Percentiles rank a stretch among this genome's conserved stretches.
Conservation (phyloP, 1,284 basidiomycete species). For the Cryptococcus deneoformans region DNA sequence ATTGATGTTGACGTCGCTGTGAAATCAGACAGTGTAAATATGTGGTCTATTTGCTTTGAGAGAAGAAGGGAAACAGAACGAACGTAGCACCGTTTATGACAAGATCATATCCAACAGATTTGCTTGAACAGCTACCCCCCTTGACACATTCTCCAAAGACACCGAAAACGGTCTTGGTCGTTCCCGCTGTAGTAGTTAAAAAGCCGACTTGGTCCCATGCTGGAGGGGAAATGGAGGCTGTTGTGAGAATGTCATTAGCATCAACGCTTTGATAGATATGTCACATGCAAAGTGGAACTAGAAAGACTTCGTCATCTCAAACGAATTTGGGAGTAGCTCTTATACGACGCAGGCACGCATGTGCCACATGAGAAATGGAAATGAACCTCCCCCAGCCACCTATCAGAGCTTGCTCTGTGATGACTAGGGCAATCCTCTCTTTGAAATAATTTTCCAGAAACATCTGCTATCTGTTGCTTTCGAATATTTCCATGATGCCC, state of each 20-base stretch:
- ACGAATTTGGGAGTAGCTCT: too few species aligned
- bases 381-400: too few species aligned
- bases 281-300: too few species aligned
- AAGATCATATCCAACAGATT: conserved; percentile 39
- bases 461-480: too few species aligned
- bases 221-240: conserved; percentile 61
- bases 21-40: not conserved
- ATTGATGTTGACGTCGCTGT: conserved; percentile 49
- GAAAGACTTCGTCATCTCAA: too few species aligned
- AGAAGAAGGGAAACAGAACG: conserved; percentile 8
- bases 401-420: too few species aligned
- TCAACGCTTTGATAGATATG: too few species aligned
- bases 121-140: conserved; percentile 51
- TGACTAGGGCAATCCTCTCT: too few species aligned
- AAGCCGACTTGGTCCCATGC: conserved; percentile 70
- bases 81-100: conserved; percentile 16
- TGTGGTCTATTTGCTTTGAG: not conserved
- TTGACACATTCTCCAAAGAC: conserved; percentile 67
- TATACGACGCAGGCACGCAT: too few species aligned
- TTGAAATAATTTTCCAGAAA: too few species aligned
- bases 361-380: too few species aligned
- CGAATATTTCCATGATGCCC: too few species aligned
- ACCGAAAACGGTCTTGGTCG: conserved; percentile 58
- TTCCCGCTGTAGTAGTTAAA: conserved; percentile 56
- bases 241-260: conserved; percentile 47